Base-by-base conservation (phyloP, 2,329 filamentous ascomycete genomes). In the Atkinsonella hypoxylon region DNA sequence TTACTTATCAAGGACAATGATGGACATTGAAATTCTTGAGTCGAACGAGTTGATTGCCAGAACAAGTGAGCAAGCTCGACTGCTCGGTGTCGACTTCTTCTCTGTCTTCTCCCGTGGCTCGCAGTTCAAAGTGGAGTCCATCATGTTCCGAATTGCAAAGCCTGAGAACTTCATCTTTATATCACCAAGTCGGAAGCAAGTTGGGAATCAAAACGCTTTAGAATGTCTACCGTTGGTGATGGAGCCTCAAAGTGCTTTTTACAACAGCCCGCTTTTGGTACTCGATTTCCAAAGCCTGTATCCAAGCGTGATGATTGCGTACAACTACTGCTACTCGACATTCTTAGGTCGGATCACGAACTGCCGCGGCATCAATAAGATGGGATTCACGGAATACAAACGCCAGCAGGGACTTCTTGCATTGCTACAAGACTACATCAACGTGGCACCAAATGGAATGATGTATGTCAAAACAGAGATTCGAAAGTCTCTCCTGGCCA, bases 251-350 rank as follows among this genome's bases (percentile, higher is more conserved):
- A 96, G 90, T 57, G 87, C 83, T 7, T 95, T 98, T 62, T 98
- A 98, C 67, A 89, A 75, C 51, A 93, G 87, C 54, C 93, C 93
- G 0, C 65, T 98, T 0, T 64, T 98, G 3, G 93, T 98, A 0
- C 74, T 98, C 7, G 93, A 98, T 67, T 98, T 98, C 56, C 91
- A 97, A 62, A 95, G 89, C 53, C 70, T 98, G 45, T 98, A 98
- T 57, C 93, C 93, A 0, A 96, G 90, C 66, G 84, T 97, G 53
- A 96, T 98, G 89, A 97, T 98, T 62, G 93, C 93, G 0, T 97
- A 98, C 71, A 98, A 98, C 61, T 93, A 96, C 63, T 98, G 93
- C 70, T 98, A 98, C 63, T 97, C 93, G 0, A 98, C 93, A 0
- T 98, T 90, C 58, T 75, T 97, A 0, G 93, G 93, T 0, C 81